A percentile compares a stretch with the other conserved stretches of the same genome.
phyloP scores from a whole-genome alignment of 768 basidiomycete genomes.

The Rubroboletus satanas region DNA sequence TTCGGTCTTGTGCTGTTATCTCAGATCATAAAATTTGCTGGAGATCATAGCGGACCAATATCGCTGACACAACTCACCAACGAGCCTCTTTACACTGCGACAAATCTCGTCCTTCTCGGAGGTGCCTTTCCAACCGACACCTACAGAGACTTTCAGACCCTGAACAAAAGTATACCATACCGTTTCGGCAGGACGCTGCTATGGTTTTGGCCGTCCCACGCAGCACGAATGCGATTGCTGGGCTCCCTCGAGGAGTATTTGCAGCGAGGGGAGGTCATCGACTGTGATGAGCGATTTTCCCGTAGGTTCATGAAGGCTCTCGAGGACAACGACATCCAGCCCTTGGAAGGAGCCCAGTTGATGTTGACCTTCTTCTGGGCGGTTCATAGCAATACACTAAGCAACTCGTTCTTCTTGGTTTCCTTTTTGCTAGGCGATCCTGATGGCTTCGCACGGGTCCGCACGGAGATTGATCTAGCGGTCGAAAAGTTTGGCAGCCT shows the following conservation, averaged over 20 bases:
- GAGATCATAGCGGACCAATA: neutral
- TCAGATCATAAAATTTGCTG: conserved; percentile 7
- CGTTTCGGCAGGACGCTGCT: conserved; percentile 16
- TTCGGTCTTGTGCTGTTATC: conserved; percentile 15
- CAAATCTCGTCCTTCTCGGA: conserved; percentile 20
- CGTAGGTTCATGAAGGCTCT: conserved; percentile 15
- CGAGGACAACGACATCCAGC: conserved; percentile 14
- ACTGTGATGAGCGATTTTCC: conserved; percentile 7
- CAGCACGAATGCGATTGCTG: conserved; percentile 12
- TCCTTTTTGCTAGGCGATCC: conserved; percentile 40
- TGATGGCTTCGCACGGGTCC: too few relatives aligned
- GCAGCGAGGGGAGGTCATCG: conserved; percentile 3
- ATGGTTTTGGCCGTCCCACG: conserved; percentile 11
- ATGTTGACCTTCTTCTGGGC: conserved; percentile 21
- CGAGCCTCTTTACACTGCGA: conserved; percentile 15
- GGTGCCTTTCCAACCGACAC: conserved; percentile 16
- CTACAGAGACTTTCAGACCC: conserved; percentile 19
- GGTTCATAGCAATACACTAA: conserved; percentile 21
- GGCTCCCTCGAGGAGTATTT: conserved; percentile 11
- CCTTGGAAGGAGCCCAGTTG: conserved; percentile 16
- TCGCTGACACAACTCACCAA: conserved; percentile 18
- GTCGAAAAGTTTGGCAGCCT: too few relatives aligned
- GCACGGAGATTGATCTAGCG: too few relatives aligned
- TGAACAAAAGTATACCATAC: conserved; percentile 17
- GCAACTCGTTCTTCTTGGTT: conserved; percentile 18